These are phyloP conservation scores for Chaetomium globosum DNA, from an alignment of 2,329 filamentous ascomycete species.

Conservation along the genomic window DNA sequence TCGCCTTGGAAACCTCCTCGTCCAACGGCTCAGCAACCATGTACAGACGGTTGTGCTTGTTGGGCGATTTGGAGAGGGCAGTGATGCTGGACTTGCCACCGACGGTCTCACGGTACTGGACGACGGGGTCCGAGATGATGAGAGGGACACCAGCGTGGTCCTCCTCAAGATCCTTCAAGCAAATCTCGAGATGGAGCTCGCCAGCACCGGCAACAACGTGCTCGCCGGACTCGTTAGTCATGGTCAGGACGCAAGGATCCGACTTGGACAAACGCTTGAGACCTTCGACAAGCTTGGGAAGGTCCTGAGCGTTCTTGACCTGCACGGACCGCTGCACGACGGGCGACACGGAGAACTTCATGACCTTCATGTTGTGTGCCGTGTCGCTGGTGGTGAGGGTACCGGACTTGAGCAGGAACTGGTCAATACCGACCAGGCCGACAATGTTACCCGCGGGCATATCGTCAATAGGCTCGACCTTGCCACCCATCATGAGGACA, in stretches of 20 bases:
- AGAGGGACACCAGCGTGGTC: slow-evolving; percentile 99
- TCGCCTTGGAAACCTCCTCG: slow-evolving; percentile 88
- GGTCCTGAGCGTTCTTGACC: slow-evolving; percentile 99
- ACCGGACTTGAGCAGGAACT: slow-evolving; percentile 99
- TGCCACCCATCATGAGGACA: slow-evolving; percentile 99
- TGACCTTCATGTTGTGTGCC: slow-evolving; percentile 99
- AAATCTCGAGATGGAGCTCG: slow-evolving; percentile 99
- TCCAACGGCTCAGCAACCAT: slow-evolving; percentile 86
- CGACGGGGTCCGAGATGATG: slow-evolving; percentile 96
- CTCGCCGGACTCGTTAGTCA: slow-evolving; percentile 90
- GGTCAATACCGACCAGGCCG: slow-evolving; percentile 97
- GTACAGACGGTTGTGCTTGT: slow-evolving; percentile 99
- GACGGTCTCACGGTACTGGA: slow-evolving; percentile 98
- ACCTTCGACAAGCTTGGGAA: slow-evolving; percentile 99
- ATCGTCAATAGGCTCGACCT: slow-evolving; percentile 98
- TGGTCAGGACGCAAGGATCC: slow-evolving; percentile 94
- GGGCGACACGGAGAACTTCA: slow-evolving; percentile 99
- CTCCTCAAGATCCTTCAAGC: slow-evolving; percentile 99
- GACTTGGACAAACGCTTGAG: slow-evolving; percentile 99
- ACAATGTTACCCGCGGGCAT: slow-evolving; percentile 99
- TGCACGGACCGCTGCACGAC: slow-evolving; percentile 98
- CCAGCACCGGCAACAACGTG: slow-evolving; percentile 98
- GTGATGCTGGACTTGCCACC: slow-evolving; percentile 83
- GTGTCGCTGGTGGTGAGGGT: slow-evolving; percentile 96
- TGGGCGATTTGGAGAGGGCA: slow-evolving; percentile 98